Conservation (phyloP, 768 basidiomycete genomes). For the Leccinum aurantiacum region DNA sequence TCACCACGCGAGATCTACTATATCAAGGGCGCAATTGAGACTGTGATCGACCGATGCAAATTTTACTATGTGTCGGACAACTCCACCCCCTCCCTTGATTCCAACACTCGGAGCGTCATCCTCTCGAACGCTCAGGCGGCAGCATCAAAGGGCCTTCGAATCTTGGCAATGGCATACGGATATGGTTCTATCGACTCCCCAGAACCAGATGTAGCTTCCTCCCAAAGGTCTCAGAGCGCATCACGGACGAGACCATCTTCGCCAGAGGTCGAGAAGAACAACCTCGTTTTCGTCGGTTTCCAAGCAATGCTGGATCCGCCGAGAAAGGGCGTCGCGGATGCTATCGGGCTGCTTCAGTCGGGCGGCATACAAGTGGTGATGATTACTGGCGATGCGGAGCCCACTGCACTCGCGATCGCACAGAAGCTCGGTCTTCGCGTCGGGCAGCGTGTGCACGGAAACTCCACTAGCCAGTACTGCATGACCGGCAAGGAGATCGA, state of each 20-base stretch:
- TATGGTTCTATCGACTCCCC: conserved; percentile 55
- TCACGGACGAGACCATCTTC: conserved; percentile 31
- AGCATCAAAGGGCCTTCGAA: conserved; percentile 75
- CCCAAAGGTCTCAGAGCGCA: conserved; percentile 22
- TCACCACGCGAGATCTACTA: conserved; percentile 75
- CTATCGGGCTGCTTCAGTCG: conserved; percentile 74
- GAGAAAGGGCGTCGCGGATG: conserved; percentile 87
- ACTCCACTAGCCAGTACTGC: conserved; percentile 39
- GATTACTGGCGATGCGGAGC: conserved; percentile 95
- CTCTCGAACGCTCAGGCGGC: conserved; percentile 67
- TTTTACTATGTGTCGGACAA: conserved; percentile 88
- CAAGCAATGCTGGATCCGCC: conserved; percentile 97
- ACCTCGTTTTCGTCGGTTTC: conserved; percentile 88
- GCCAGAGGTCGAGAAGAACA: conserved; percentile 41
- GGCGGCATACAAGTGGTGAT: conserved; percentile 96
- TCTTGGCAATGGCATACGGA: conserved; percentile 92
- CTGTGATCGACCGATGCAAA: conserved; percentile 80
- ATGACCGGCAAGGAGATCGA: conserved; percentile 86
- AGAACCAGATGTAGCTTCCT: conserved; percentile 17
- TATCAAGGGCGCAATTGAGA: conserved; percentile 90
- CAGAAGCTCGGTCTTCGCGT: conserved; percentile 79
- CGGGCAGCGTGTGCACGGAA: conserved; percentile 41
- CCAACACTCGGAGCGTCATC: conserved; percentile 65
- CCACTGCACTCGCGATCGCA: conserved; percentile 88
- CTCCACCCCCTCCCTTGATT: conserved; percentile 81